phyloP scores from a whole-genome alignment of 1,284 basidiomycete genomes.

The Apiotrichum brassicae region DNA sequence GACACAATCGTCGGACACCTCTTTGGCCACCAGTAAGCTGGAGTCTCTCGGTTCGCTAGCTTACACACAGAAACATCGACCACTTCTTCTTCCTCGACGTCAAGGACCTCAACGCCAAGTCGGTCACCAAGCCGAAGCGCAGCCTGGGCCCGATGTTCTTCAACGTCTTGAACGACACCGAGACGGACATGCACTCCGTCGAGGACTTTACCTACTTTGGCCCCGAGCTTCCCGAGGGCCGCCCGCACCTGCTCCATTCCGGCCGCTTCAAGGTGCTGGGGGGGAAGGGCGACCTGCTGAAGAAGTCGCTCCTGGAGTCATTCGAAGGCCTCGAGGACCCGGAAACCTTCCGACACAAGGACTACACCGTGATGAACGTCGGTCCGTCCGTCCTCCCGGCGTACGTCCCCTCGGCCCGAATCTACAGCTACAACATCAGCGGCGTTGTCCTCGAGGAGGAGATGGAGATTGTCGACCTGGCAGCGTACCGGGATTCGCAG shows the following conservation, averaged over 20 bases:
- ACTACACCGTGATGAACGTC: slow-evolving; percentile 70
- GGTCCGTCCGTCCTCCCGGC: slow-evolving; percentile 81
- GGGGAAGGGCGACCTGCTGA: slow-evolving; percentile 30
- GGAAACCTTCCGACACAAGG: slow-evolving; percentile 56
- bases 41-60: too few species aligned
- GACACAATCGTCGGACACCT: slow-evolving; percentile 86
- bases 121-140: background rate
- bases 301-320: slow-evolving; percentile 40
- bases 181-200: background rate
- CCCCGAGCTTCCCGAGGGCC: slow-evolving; percentile 24
- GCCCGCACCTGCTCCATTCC: slow-evolving; percentile 19
- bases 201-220: slow-evolving; percentile 17
- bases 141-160: background rate
- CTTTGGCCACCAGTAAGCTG: slow-evolving; percentile 64
- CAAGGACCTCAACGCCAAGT: slow-evolving; percentile 32
- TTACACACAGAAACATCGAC: slow-evolving; percentile 44
- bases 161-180: background rate
- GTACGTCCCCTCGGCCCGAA: slow-evolving; percentile 71
- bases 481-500: background rate
- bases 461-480: background rate
- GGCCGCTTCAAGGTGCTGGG: slow-evolving; percentile 26
- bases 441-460: slow-evolving; percentile 41
- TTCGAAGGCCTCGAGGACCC: slow-evolving; percentile 47
- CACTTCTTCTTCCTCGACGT: slow-evolving; percentile 49
- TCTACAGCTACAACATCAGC: slow-evolving; percentile 70